Evolutionary conservation across 2,329 filamentous ascomycete genomes (phyloP).

Genomic region (Basipetospora chlamydospora): DNA sequence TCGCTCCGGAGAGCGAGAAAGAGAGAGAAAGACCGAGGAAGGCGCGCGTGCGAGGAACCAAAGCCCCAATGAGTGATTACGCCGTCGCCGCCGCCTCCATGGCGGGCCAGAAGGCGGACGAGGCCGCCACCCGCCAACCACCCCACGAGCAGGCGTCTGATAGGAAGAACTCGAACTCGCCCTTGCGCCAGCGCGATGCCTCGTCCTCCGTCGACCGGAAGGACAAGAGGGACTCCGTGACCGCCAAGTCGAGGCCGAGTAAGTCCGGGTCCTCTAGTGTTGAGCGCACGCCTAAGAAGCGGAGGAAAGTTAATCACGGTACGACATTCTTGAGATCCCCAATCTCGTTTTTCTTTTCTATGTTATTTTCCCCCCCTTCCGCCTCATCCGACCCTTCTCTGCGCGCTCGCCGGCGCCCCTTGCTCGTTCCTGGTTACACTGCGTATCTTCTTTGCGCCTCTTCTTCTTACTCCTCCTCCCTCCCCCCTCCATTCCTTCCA

Average conservation of each 20-base stretch:
- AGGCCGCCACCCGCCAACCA: neutral
- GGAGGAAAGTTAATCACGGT: constrained; percentile 85
- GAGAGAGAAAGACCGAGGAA: neutral
- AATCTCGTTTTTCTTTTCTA: constrained; percentile 8
- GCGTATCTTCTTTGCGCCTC: neutral
- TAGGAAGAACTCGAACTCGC: neutral
- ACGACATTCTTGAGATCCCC: constrained; percentile 24
- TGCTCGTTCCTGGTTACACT: no score
- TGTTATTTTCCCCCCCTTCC: neutral
- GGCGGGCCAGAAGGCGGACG: neutral
- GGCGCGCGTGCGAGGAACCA: neutral
- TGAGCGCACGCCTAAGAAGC: constrained; percentile 48
- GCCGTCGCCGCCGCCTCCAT: constrained; percentile 2
- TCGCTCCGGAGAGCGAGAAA: no score
- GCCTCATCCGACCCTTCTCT: no score
- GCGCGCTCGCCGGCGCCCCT: no score
- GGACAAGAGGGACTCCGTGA: neutral
- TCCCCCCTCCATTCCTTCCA: neutral
- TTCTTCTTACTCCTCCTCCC: neutral
- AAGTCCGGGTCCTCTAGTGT: neutral
- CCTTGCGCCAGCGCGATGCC: constrained; percentile 1
- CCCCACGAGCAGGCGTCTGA: neutral
- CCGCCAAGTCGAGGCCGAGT: neutral
- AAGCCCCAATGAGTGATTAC: constrained; percentile 1
- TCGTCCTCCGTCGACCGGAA: neutral